phyloP scores from a whole-genome alignment of 75 land plant genomes.

The Pinus albicaulis region DNA sequence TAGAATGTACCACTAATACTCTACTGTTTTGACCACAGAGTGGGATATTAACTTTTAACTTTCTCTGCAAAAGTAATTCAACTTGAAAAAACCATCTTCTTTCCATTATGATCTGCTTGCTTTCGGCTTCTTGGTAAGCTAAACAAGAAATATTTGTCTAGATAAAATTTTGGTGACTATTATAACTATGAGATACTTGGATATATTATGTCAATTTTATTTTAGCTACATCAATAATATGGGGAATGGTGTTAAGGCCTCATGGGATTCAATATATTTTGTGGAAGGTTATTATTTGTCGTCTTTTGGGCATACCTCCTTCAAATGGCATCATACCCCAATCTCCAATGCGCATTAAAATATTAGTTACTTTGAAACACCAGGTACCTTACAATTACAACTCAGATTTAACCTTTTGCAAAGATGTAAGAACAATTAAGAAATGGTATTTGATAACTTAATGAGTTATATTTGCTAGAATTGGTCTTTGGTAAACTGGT shows the following conservation, averaged over 20 bases:
- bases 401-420: neutral
- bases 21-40: slow-evolving; percentile 93
- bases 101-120: slow-evolving; percentile 88
- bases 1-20: too few relatives aligned
- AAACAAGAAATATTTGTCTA: too few relatives aligned
- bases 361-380: slow-evolving; percentile 64
- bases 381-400: slow-evolving; percentile 21
- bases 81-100: slow-evolving; percentile 74
- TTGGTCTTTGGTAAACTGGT: slow-evolving; percentile 64
- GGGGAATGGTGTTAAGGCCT: neutral
- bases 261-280: neutral
- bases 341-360: slow-evolving; percentile 80
- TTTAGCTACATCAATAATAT: too few relatives aligned
- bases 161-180: too few relatives aligned
- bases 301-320: slow-evolving; percentile 73
- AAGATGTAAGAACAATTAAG: neutral
- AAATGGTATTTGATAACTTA: neutral
- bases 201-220: too few relatives aligned
- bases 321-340: slow-evolving; percentile 81
- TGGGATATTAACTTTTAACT: too few relatives aligned
- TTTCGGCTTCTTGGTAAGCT: slow-evolving; percentile 73
- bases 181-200: too few relatives aligned
- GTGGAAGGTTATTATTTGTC: slow-evolving; percentile 46
- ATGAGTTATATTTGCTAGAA: slow-evolving; percentile 18
- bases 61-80: slow-evolving; percentile 88